phyloP scores from a whole-genome alignment of 192 early-diverging fungal species.

The Coemansia sp. region DNA sequence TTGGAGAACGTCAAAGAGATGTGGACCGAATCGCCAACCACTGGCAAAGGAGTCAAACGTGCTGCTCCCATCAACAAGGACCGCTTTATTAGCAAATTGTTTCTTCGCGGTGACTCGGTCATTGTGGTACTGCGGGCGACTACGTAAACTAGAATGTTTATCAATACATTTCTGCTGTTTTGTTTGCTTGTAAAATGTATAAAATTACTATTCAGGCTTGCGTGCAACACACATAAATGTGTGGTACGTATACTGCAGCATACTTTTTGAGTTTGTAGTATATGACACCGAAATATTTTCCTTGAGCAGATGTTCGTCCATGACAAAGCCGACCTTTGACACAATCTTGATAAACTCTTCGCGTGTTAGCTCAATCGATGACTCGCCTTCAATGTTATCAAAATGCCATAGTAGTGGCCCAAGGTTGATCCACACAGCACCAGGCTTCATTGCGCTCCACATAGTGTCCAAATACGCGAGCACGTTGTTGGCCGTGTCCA shows the following conservation, averaged over 20 bases:
- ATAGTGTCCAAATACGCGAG: constrained; percentile 86
- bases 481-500: constrained; percentile 95
- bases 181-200: not conserved
- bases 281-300: constrained; percentile 66
- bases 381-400: constrained; percentile 78
- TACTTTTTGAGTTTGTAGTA: constrained; percentile 70
- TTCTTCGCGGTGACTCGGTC: constrained; percentile 95
- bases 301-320: constrained; percentile 63
- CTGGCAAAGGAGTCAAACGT: constrained; percentile 89
- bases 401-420: constrained; percentile 94
- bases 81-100: constrained; percentile 97
- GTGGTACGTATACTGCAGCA: constrained; percentile 86
- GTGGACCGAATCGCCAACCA: constrained; percentile 94
- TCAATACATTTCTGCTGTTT: no score
- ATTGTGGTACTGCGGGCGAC: constrained; percentile 67
- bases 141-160: no score
- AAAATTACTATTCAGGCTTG: constrained; percentile 29
- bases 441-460: constrained; percentile 69
- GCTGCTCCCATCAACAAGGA: constrained; percentile 97
- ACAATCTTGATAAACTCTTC: constrained; percentile 74
- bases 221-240: constrained; percentile 41
- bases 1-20: constrained; percentile 98
- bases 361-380: constrained; percentile 84
- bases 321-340: constrained; percentile 66
- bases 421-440: constrained; percentile 83